Conservation (phyloP, 345 rosid species). For the Populus euphratica region DNA sequence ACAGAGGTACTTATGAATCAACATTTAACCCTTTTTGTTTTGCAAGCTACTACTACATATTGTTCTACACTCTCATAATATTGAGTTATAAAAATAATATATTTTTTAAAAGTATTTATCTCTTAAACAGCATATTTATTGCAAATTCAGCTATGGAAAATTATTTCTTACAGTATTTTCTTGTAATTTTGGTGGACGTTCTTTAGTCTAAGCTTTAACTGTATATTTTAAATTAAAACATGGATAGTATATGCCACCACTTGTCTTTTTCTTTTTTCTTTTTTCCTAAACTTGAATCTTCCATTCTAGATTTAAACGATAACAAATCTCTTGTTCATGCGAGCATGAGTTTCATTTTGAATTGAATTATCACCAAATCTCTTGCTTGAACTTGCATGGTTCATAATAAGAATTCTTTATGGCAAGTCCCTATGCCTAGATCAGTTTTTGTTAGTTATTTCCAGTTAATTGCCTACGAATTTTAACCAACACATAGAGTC, state of each 20-base stretch:
- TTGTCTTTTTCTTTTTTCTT: not conserved
- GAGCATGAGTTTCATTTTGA: not conserved
- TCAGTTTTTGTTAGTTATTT: slow-evolving; percentile 1
- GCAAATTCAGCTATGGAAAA: not conserved
- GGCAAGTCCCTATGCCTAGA: not conserved
- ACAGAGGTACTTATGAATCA: too few relatives aligned
- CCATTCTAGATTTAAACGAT: not conserved
- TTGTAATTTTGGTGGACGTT: not conserved
- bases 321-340: not conserved
- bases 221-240: not conserved
- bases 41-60: not conserved
- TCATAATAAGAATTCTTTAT: slow-evolving; percentile 5
- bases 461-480: not conserved
- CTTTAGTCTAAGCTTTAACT: not conserved
- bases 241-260: not conserved
- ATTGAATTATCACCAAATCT: slow-evolving; percentile 6
- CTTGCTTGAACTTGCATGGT: slow-evolving; percentile 1
- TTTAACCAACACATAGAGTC: slow-evolving; percentile 12
- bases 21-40: too few relatives aligned
- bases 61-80: not conserved
- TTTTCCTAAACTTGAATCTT: too few relatives aligned
- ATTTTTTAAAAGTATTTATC: not conserved
- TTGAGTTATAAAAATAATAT: not conserved
- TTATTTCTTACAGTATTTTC: not conserved
- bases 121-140: not conserved